A percentile compares a stretch with the other conserved stretches of the same genome.
Evolutionary conservation across 176 grass and related monocot genomes (phyloP).

Genomic region (Avena insularis): DNA sequence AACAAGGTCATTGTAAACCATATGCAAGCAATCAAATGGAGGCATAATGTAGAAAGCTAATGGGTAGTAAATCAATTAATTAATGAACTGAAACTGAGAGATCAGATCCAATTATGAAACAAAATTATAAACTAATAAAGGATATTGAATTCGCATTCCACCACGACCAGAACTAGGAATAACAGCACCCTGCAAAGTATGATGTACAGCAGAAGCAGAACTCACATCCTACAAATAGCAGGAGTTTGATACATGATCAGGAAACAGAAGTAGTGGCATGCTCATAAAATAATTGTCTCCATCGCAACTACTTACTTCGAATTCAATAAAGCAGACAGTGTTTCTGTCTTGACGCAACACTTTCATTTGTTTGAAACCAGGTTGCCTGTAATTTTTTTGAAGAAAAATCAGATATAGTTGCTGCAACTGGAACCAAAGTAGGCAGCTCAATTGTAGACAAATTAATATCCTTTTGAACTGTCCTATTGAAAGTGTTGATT

Average conservation of each 20-base stretch:
- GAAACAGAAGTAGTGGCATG: slow-evolving; percentile 13
- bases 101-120: slow-evolving; percentile 11
- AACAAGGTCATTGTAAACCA: slow-evolving; percentile 25
- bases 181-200: slow-evolving; percentile 94
- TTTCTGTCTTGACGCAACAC: slow-evolving; percentile 94
- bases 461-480: slow-evolving; percentile 5
- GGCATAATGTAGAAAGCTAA: neutral
- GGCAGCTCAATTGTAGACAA: neutral
- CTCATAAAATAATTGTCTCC: slow-evolving; percentile 9
- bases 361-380: slow-evolving; percentile 99
- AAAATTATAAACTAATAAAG: slow-evolving; percentile 48
- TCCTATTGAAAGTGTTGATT: slow-evolving; percentile 28
- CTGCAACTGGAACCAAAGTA: slow-evolving; percentile 12
- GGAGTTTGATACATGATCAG: slow-evolving; percentile 35
- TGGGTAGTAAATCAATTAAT: neutral
- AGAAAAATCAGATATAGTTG: slow-evolving; percentile 32
- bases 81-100: slow-evolving; percentile 22
- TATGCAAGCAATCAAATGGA: slow-evolving; percentile 9
- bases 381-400: slow-evolving; percentile 64
- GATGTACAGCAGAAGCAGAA: slow-evolving; percentile 79
- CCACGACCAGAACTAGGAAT: slow-evolving; percentile 96
- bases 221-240: slow-evolving; percentile 71
- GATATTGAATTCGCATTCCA: slow-evolving; percentile 99
- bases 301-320: slow-evolving; percentile 59
- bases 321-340: slow-evolving; percentile 99